phyloP scores from a whole-genome alignment of 164 flowering plant genomes.

The Tinospora cordifolia region DNA sequence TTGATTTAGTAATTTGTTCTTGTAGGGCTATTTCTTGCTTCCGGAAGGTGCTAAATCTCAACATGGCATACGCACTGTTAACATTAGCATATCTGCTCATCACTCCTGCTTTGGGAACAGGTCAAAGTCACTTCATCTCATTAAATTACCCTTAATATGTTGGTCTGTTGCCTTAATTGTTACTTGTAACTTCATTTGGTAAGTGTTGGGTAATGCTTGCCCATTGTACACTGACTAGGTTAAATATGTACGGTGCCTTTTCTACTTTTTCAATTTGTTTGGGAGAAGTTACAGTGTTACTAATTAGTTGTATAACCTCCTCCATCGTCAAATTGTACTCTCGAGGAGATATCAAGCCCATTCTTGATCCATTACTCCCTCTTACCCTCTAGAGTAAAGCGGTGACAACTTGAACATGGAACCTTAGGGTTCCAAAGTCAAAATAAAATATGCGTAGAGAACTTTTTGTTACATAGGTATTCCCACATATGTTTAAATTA shows the following conservation, averaged over 20 bases:
- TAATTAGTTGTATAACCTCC: too few species aligned
- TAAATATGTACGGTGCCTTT: not conserved
- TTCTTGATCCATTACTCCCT: too few species aligned
- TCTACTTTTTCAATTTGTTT: too few species aligned
- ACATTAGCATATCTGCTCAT: constrained; percentile 81
- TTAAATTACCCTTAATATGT: not conserved
- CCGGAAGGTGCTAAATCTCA: constrained; percentile 76
- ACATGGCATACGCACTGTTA: constrained; percentile 67
- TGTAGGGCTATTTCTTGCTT: constrained; percentile 82
- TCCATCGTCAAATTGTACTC: too few species aligned
- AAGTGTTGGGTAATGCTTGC: not conserved
- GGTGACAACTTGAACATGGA: too few species aligned
- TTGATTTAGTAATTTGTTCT: not conserved
- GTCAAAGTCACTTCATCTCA: constrained; percentile 25
- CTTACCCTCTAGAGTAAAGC: too few species aligned
- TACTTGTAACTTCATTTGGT: not conserved
- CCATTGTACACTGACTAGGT: not conserved
- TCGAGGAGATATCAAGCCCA: too few species aligned
- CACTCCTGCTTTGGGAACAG: constrained; percentile 96
- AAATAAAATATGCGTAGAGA: too few species aligned
- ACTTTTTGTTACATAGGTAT: too few species aligned
- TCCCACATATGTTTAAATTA: too few species aligned
- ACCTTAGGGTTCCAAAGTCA: too few species aligned
- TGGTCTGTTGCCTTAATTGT: not conserved
- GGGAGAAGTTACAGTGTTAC: too few species aligned